phyloP scores from a whole-genome alignment of 441 rosid species.

The Mallotus japonicus region DNA sequence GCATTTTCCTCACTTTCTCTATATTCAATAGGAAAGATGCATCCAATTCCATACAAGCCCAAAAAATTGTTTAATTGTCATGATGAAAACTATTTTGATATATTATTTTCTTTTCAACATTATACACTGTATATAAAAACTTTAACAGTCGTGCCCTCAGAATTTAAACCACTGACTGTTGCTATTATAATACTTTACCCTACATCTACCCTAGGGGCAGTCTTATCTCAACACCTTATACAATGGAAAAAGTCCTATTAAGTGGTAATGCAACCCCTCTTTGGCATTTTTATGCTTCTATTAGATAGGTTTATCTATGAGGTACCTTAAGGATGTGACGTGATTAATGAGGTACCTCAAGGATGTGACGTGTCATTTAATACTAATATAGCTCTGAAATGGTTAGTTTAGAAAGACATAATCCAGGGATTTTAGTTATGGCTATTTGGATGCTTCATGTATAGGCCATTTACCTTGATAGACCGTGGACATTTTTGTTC shows the following conservation, averaged over 20 bases:
- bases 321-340: neutral
- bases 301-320: too few species aligned
- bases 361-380: neutral
- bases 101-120: neutral
- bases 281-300: too few species aligned
- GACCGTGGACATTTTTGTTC: neutral
- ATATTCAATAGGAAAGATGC: neutral
- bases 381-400: neutral
- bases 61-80: neutral
- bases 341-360: too few species aligned
- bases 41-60: neutral
- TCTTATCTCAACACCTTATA: neutral
- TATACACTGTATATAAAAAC: neutral
- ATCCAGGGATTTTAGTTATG: neutral
- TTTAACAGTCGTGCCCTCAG: neutral
- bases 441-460: neutral
- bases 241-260: neutral
- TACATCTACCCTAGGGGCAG: neutral
- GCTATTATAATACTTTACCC: neutral
- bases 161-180: neutral
- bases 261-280: too few species aligned
- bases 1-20: neutral
- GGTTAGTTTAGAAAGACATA: neutral
- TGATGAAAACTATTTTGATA: neutral
- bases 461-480: neutral